A percentile compares a stretch with the other conserved stretches of the same genome.
Conservation (phyloP, 495 filamentous ascomycete genomes). For the Penicillium salamii region DNA sequence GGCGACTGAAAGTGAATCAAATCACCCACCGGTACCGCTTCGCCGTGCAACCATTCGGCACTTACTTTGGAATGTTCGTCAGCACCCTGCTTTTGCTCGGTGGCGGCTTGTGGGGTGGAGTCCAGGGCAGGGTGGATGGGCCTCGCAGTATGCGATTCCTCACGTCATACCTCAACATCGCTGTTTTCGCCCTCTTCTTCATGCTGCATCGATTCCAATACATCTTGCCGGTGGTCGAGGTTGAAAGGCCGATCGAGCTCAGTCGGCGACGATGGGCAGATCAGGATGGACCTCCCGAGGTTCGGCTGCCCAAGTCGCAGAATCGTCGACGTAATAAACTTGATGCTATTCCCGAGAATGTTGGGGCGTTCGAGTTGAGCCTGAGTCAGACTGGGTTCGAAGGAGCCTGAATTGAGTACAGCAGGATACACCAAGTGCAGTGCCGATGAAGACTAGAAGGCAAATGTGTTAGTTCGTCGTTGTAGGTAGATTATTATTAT, state of each 20-base stretch:
- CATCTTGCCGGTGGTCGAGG: conserved; percentile 3
- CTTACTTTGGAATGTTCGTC: conserved; percentile 45
- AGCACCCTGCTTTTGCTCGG: conserved; percentile 49
- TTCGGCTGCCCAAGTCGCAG: not conserved
- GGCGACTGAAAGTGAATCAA: conserved; percentile 38
- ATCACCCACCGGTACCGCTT: conserved; percentile 42
- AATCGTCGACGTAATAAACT: not conserved
- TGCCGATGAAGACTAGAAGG: no score
- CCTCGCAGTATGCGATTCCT: conserved; percentile 44
- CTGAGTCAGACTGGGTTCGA: conserved; percentile 6
- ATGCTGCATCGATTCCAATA: conserved; percentile 13
- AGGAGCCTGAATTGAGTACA: conserved; percentile 2
- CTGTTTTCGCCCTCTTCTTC: conserved; percentile 50
- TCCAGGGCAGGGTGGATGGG: conserved; percentile 38
- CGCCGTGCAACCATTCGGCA: conserved; percentile 49
- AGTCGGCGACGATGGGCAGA: not conserved
- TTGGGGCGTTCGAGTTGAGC: conserved; percentile 1
- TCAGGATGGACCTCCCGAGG: not conserved
- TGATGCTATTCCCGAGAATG: not conserved
- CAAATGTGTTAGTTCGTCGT: no score
- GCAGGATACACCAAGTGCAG: not conserved
- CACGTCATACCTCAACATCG: conserved; percentile 59
- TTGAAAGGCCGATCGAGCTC: conserved; percentile 2
- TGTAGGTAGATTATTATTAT: no score
- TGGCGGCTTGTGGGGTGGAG: conserved; percentile 55